Conservation (phyloP, 1,284 basidiomycete genomes). For the Anthracocystis walkeri region DNA sequence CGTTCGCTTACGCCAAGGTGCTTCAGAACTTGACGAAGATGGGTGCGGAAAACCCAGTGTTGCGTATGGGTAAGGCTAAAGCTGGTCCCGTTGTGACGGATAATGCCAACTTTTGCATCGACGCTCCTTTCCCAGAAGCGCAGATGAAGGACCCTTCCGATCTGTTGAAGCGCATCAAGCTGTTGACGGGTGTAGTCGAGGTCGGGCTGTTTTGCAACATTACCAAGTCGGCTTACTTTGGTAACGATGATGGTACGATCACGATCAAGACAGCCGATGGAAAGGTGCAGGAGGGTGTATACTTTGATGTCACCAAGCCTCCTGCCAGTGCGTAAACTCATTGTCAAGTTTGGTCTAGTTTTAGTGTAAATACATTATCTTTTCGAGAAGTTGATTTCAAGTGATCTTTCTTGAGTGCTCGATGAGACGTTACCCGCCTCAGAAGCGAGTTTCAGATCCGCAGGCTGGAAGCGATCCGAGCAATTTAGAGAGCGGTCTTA, state of each 20-base stretch:
- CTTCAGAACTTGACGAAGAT: slow-evolving; percentile 58
- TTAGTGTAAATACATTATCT: too few relatives aligned
- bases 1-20: slow-evolving; percentile 90
- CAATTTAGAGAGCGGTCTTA: too few relatives aligned
- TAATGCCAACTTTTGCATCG: slow-evolving; percentile 73
- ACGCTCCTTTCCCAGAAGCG: slow-evolving; percentile 62
- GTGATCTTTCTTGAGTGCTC: too few relatives aligned
- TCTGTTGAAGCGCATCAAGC: slow-evolving; percentile 63
- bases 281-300: slow-evolving; percentile 47
- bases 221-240: slow-evolving; percentile 97
- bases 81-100: slow-evolving; percentile 95
- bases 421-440: too few relatives aligned
- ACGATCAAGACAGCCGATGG: slow-evolving; percentile 60
- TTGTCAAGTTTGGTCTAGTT: too few relatives aligned
- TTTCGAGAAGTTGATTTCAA: too few relatives aligned
- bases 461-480: too few relatives aligned
- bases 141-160: slow-evolving; percentile 61
- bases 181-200: slow-evolving; percentile 88
- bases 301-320: slow-evolving; percentile 45
- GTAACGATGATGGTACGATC: slow-evolving; percentile 74
- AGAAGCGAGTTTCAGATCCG: too few relatives aligned
- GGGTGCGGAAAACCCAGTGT: slow-evolving; percentile 57
- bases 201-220: slow-evolving; percentile 92
- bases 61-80: slow-evolving; percentile 72
- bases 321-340: slow-evolving; percentile 31